Evolutionary conservation across 805 yeast species (phyloP), one percentile per base, ranked within the genome.

Genomic region (Spathaspora sp.): DNA sequence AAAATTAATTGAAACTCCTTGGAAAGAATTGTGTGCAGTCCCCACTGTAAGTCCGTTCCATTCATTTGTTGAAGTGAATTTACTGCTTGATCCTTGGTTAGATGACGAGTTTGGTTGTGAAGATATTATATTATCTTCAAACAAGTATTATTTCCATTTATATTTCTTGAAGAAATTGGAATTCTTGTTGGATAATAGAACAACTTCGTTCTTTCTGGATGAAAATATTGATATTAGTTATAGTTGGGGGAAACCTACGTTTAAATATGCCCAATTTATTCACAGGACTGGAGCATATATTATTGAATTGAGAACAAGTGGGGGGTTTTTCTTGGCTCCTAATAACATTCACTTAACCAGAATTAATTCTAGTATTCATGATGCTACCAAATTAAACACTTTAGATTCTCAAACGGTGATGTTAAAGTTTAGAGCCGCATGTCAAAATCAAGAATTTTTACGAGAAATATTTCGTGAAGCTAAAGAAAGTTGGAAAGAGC

Each of bases 201-300:
- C 96, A 1, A 82, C 94, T 0, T 68, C 77, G 17, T 83, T 83
- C 57, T 78, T 88, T 65, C 65, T 61, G 63, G 75, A 76, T 47
- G 78, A 74, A 43, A 64, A 70, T 44, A 81, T 88, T 59, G 91
- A 89, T 44, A 85, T 92, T 18, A 64, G 75, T 16, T 93, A 91
- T 66, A 87, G 96, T 17, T 93, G 98, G 98, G 98, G 98, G 1
- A 80, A 77, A 52, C 96, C 97, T 1, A 75, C 73, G 32, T 91
- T 88, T 72, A 82, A 85, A 60, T 87, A 81, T 66, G 90, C 89
- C 1, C 99, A 94, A 67, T 96, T 87, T 63, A 86, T 94, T 48
- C 99, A 94, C 65, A 79, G 76, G 52, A 83, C 96, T 0, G 99
- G 99, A 2, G 85, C 89, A 0, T 89, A 92, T 60, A 82, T 94